Base-by-base conservation (phyloP, 2,329 filamentous ascomycete genomes). In the Aspergillus glaucus region DNA sequence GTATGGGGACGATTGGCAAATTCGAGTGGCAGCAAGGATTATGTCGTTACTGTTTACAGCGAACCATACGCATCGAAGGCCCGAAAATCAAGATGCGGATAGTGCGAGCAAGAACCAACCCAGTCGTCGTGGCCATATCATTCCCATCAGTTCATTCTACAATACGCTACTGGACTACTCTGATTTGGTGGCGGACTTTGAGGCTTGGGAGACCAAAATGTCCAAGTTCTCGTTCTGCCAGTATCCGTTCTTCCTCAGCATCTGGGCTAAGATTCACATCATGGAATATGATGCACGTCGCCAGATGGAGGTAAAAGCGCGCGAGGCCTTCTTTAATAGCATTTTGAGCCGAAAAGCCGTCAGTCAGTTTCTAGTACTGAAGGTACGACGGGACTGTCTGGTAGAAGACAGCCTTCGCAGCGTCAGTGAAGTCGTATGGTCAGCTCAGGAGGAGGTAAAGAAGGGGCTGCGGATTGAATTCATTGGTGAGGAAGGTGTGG, bases 191-290 rank as follows among this genome's bases (percentile, higher is more conserved):
- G 81, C 80, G 0, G 91, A 96, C 64, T 95, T 94, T 60, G 88
- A 95, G 61, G 78, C 82, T 8, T 96, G 91, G 91, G 90, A 95
- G 63, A 79, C 81, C 4, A 85, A 80, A 55, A 78, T 79, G 45
- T 78, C 79, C 17, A 88, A 83, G 56, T 95, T 95, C 63, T 81
- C 87, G 0, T 95, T 96, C 62, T 95, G 90, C 63, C 88, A 95
- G 63, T 95, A 94, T 60, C 89, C 91, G 0, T 94, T 95, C 61
- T 84, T 95, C 57, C 76, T 96, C 37, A 95, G 89, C 53, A 90
- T 96, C 55, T 91, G 88, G 75, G 86, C 90, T 24, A 96, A 96
- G 68, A 95, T 93, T 50, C 86, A 86, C 55, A 92, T 95, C 43
- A 75, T 95, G 59, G 89, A 95, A 62, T 81, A 94, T 60, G 91